Evolutionary conservation across 1,139 yeast genomes (phyloP).

Genomic region (Pichia sp.): DNA sequence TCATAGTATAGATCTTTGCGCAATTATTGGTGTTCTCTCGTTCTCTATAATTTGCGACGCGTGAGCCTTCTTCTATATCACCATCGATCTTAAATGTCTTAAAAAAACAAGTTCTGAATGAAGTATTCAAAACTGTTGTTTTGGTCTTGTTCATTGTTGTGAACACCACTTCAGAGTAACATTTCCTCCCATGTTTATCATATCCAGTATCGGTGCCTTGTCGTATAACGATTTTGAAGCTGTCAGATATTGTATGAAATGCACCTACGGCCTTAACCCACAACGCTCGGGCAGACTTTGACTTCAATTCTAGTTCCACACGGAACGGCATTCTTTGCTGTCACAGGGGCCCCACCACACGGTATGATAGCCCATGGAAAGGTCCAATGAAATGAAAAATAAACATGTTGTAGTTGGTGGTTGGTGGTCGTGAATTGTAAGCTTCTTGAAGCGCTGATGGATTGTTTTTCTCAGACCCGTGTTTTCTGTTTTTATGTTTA

Average conservation of each 20-base stretch:
- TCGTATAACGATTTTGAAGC: slow-evolving; percentile 34
- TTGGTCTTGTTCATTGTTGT: slow-evolving; percentile 39
- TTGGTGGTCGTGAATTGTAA: not conserved
- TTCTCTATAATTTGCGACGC: no score
- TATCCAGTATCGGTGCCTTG: slow-evolving; percentile 11
- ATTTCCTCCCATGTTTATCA: slow-evolving; percentile 2
- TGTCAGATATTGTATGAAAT: slow-evolving; percentile 40
- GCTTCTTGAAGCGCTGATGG: not conserved
- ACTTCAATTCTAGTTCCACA: slow-evolving; percentile 36
- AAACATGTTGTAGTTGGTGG: not conserved
- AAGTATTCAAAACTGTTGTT: slow-evolving; percentile 39
- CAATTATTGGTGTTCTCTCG: slow-evolving; percentile 2
- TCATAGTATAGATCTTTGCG: slow-evolving; percentile 31
- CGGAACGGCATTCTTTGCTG: slow-evolving; percentile 23
- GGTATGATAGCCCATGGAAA: no score
- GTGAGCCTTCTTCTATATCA: slow-evolving; percentile 18
- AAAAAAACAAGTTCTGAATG: slow-evolving; percentile 34
- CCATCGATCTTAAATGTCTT: slow-evolving; percentile 32
- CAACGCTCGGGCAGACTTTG: slow-evolving; percentile 31
- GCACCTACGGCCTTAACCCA: slow-evolving; percentile 43
- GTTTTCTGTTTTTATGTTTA: no score
- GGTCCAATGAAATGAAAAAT: no score
- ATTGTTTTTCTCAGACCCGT: no score
- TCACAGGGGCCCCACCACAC: no score
- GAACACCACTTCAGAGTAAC: slow-evolving; percentile 26